A percentile compares a stretch with the other conserved stretches of the same genome.
phyloP scores from a whole-genome alignment of 208 protist species.

The Crithidia sp. region DNA sequence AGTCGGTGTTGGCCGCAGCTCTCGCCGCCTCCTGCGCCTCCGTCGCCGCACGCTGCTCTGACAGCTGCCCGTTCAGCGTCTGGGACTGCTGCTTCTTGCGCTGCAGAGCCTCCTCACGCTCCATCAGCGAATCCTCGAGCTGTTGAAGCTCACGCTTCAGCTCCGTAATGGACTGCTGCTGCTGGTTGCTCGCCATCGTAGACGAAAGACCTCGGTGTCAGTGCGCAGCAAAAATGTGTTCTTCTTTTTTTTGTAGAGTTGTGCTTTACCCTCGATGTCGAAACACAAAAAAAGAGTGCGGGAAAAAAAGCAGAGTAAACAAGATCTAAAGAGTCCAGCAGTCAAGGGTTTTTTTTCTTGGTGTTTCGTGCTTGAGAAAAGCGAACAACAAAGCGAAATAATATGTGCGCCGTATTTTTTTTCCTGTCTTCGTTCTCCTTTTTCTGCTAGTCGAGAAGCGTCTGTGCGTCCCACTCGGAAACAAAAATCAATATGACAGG shows the following conservation, averaged over 20 bases:
- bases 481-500: too few species aligned
- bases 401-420: too few species aligned
- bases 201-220: too few species aligned
- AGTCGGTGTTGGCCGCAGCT: slow-evolving; percentile 15
- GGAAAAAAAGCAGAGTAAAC: slow-evolving; percentile 6
- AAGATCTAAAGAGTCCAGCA: background rate
- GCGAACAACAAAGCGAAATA: too few species aligned
- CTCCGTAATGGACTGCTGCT: slow-evolving; percentile 41
- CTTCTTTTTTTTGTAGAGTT: too few species aligned
- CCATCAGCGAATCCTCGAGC: slow-evolving; percentile 46
- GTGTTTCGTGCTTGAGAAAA: too few species aligned
- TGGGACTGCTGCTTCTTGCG: slow-evolving; percentile 22
- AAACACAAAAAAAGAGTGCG: too few species aligned
- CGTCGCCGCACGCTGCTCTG: background rate
- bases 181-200: slow-evolving; percentile 20
- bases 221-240: background rate
- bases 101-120: slow-evolving; percentile 25
- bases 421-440: too few species aligned
- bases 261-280: too few species aligned
- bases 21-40: slow-evolving; percentile 17
- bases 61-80: slow-evolving; percentile 24
- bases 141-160: slow-evolving; percentile 48
- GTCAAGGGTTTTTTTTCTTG: too few species aligned
- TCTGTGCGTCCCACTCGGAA: too few species aligned
- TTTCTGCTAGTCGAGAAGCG: too few species aligned